These are phyloP conservation scores for Alternaria burnsii DNA, from an alignment of 2,329 filamentous ascomycete genomes.

Conservation along the genomic window DNA sequence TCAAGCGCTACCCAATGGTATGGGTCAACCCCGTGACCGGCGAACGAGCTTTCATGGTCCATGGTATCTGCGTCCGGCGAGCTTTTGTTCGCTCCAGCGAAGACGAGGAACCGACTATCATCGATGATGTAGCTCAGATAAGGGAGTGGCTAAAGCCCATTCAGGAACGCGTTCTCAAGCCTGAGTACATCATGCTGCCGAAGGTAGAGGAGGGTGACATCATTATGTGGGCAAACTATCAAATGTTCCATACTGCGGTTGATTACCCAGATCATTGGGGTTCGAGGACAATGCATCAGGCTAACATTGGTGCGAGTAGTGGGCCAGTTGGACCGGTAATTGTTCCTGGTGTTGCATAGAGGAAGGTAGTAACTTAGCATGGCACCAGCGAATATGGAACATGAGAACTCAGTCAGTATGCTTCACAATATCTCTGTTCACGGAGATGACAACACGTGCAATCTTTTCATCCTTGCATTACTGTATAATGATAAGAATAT, in stretches of 20 bases:
- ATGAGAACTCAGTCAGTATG: background rate
- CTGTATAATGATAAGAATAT: too few relatives aligned
- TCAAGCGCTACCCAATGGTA: background rate
- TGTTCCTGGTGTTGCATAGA: conserved; percentile 14
- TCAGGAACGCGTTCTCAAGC: background rate
- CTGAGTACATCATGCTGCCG: conserved; percentile 51
- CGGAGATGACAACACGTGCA: too few relatives aligned
- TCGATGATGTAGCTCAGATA: background rate
- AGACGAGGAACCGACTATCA: background rate
- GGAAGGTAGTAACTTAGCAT: too few relatives aligned
- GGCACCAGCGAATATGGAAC: too few relatives aligned
- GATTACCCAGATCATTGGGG: conserved; percentile 56
- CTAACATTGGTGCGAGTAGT: conserved; percentile 52
- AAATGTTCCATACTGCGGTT: conserved; percentile 50
- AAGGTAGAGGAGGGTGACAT: conserved; percentile 56
- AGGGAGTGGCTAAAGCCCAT: background rate
- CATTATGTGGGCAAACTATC: conserved; percentile 35
- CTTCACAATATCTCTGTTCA: background rate
- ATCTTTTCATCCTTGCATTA: too few relatives aligned
- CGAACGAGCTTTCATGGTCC: background rate
- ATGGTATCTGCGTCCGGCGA: background rate
- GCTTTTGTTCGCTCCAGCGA: background rate
- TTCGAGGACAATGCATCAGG: conserved; percentile 58
- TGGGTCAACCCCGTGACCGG: background rate
- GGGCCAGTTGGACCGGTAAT: conserved; percentile 39